Percentiles rank a stretch among this genome's conserved stretches.
Evolutionary conservation across 805 yeast species (phyloP).

Genomic region (Aciculoconidium aculeatum): DNA sequence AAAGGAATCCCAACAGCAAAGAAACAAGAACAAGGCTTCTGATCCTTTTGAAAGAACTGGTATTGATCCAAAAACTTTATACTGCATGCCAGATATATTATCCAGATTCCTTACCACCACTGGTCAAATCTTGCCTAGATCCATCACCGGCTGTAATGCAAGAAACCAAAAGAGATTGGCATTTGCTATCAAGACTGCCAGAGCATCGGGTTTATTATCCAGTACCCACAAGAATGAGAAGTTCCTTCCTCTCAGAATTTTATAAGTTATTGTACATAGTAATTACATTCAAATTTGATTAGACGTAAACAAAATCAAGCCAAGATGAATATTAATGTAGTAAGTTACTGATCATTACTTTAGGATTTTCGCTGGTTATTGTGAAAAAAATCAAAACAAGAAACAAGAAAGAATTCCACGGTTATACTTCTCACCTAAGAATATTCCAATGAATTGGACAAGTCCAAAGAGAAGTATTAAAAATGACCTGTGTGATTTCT

Average conservation of each 20-base stretch:
- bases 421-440: no score
- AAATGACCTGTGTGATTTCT: no score
- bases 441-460: no score
- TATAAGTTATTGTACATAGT: no score
- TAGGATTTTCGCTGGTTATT: no score
- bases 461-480: no score
- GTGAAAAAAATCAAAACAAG: no score
- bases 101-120: conserved; percentile 61
- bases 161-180: conserved; percentile 66
- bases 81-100: conserved; percentile 65
- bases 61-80: conserved; percentile 63
- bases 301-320: no score
- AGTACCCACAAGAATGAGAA: conserved; percentile 61
- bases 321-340: no score
- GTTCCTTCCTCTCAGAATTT: conserved; percentile 34
- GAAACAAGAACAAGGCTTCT: conserved; percentile 10
- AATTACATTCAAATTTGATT: no score
- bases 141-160: conserved; percentile 59
- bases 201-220: conserved; percentile 75
- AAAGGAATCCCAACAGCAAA: conserved; percentile 19
- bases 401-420: no score
- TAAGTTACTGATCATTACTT: no score
- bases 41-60: conserved; percentile 44
- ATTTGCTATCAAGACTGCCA: conserved; percentile 73
- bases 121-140: conserved; percentile 73